Base-by-base conservation (phyloP, 2,329 filamentous ascomycete species). In the Pyrenophora tritici-repentis region DNA sequence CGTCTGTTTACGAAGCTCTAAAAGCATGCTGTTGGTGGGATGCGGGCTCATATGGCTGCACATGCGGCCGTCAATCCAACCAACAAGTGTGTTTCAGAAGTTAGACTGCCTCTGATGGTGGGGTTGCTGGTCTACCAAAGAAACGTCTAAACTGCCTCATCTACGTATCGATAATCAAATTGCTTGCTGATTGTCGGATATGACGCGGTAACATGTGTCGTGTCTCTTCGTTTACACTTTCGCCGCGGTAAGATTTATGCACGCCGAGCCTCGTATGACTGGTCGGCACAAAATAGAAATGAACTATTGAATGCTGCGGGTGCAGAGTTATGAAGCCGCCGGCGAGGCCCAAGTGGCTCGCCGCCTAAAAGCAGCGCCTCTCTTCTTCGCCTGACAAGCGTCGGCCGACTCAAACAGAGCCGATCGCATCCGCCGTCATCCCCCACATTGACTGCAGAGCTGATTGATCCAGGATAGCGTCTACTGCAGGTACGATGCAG, bases 401-500 rank as follows among this genome's bases (percentile, higher is more conserved):
- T 60, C 42, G 47, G 60, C 59, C 54, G 57, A 58, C 61, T 59
- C 55, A 42, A 55, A 51, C 46, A 42, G 45, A 53, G 39, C 68
- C 66, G 71, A 68, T 70, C 50, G 57, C 51, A 48, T 42, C 48
- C 42, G 53, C 45, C 50, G 53, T 48, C 44, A 42, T 48, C 54
- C 61, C 66, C 68, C 70, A 72, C 68, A 71, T 53, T 62, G 57
- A 63, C 60, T 61, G 58, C 58, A 55, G 32, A 49, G 56, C 54
- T 55, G 45, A 58, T 65, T 62, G 52, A 58, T 52, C 53, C 46
- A 61, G 51, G 53, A 55, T 50, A 58, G 58, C 57, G 56, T 72
- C 73, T 72, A 73, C 62, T 67, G 73, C 73, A 75, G 73, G 73
- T 68, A 74, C 73, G 60, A 54, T 58, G 51, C 54, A 59, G 51